These are phyloP conservation scores for Malassezia restricta DNA, from an alignment of 1,284 basidiomycete species.

Conservation along the genomic window DNA sequence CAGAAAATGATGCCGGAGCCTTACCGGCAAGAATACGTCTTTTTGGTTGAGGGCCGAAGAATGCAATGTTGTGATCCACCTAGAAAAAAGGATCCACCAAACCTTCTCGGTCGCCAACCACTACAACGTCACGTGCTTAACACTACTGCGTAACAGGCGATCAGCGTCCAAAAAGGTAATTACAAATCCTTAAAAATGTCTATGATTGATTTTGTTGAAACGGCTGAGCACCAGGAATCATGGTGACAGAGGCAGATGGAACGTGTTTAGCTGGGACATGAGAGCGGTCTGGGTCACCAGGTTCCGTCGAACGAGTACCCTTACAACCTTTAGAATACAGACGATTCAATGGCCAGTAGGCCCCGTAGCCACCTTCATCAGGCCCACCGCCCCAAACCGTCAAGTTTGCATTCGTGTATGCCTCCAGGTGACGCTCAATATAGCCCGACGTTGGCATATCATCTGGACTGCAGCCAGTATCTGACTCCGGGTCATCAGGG, in stretches of 20 bases:
- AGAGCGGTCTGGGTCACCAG: neutral
- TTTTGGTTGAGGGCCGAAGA: too few species aligned
- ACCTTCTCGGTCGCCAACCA: too few species aligned
- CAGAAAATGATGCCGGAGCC: too few species aligned
- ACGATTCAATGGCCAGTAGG: slow-evolving; percentile 18
- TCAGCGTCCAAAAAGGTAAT: too few species aligned
- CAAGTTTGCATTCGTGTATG: slow-evolving; percentile 40
- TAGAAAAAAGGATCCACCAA: too few species aligned
- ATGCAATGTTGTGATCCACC: too few species aligned
- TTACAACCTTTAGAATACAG: slow-evolving; percentile 11
- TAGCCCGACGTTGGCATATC: slow-evolving; percentile 42
- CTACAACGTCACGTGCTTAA: too few species aligned
- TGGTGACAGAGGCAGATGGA: neutral
- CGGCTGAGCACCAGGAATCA: neutral
- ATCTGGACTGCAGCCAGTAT: slow-evolving; percentile 35
- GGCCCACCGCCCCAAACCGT: slow-evolving; percentile 18
- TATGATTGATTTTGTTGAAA: too few species aligned
- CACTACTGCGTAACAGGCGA: too few species aligned
- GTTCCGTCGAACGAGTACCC: neutral
- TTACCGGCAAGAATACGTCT: too few species aligned
- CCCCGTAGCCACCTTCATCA: slow-evolving; percentile 10
- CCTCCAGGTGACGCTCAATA: slow-evolving; percentile 36
- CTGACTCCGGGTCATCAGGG: slow-evolving; percentile 40
- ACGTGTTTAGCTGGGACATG: neutral
- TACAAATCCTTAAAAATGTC: too few species aligned